Evolutionary conservation across 176 grass and related monocot species (phyloP).

Genomic region (Thalia dealbata): DNA sequence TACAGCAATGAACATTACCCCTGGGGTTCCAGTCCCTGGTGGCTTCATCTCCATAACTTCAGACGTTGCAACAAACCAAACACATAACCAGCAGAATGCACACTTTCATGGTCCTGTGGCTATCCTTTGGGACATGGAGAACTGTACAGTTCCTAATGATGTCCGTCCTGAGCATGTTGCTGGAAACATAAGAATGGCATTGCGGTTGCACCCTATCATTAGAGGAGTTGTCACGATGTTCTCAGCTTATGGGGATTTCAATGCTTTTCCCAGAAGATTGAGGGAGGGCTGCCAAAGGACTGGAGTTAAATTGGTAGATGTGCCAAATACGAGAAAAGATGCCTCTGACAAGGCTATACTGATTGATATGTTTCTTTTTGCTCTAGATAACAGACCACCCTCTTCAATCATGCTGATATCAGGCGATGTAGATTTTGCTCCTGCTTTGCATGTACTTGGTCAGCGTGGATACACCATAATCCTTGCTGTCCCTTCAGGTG

Average conservation of each 20-base stretch:
- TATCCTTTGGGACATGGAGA: conserved; percentile 98
- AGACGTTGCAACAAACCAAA: conserved; percentile 29
- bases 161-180: conserved; percentile 79
- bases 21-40: too few species aligned
- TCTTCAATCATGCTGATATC: conserved; percentile 82
- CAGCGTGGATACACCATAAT: conserved; percentile 68
- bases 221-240: conserved; percentile 67
- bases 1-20: too few species aligned
- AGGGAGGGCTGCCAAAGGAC: conserved; percentile 89
- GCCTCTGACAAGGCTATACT: conserved; percentile 75
- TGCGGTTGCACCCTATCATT: conserved; percentile 67
- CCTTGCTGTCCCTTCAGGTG: conserved; percentile 60
- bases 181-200: conserved; percentile 68
- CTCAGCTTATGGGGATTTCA: conserved; percentile 92
- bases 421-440: conserved; percentile 67
- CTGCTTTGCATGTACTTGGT: conserved; percentile 76
- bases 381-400: conserved; percentile 57
- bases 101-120: conserved; percentile 48
- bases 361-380: conserved; percentile 83
- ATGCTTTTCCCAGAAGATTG: conserved; percentile 74
- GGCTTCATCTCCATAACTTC: conserved; percentile 28
- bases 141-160: conserved; percentile 78
- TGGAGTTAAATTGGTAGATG: conserved; percentile 74
- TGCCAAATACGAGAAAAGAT: conserved; percentile 71
- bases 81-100: conserved; percentile 28